Percentiles rank a stretch among this genome's conserved stretches.
Conservation (phyloP, 495 filamentous ascomycete species). For the Pseudevernia furfuracea region DNA sequence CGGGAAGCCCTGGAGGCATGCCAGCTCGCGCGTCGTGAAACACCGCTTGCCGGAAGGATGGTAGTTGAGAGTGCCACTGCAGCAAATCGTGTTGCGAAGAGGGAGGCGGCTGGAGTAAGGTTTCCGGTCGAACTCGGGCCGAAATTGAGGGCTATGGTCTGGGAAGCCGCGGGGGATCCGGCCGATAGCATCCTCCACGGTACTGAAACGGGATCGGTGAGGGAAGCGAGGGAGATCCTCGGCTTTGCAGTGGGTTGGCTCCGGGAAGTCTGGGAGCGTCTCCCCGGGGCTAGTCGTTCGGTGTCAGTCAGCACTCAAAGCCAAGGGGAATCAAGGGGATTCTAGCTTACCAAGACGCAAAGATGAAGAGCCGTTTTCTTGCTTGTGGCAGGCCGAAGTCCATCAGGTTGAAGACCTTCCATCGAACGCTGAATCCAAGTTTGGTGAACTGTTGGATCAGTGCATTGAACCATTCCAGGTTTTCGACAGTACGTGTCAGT, state of each 20-base stretch:
- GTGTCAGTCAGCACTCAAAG: neutral
- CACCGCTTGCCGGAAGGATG: constrained; percentile 60
- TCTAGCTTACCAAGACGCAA: constrained; percentile 60
- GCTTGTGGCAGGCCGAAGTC: constrained; percentile 56
- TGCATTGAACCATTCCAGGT: constrained; percentile 46
- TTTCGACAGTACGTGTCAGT: constrained; percentile 43
- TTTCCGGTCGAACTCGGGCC: constrained; percentile 15
- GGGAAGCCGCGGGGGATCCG: constrained; percentile 35
- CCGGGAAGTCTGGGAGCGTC: constrained; percentile 57
- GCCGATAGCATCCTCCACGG: constrained; percentile 41
- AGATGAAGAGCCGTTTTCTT: constrained; percentile 60
- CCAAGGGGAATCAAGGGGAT: neutral
- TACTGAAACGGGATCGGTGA: constrained; percentile 29
- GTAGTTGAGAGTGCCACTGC: constrained; percentile 55
- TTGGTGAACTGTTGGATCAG: constrained; percentile 58
- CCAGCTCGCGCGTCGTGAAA: constrained; percentile 65
- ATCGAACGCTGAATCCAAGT: constrained; percentile 62
- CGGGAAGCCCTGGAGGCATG: constrained; percentile 70
- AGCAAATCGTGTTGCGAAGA: constrained; percentile 54
- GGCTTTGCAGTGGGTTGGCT: constrained; percentile 50
- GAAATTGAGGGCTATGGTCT: constrained; percentile 41
- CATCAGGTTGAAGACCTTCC: constrained; percentile 43
- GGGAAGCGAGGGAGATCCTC: constrained; percentile 14
- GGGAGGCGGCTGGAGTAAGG: constrained; percentile 43
- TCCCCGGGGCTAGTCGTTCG: constrained; percentile 55